Conservation (phyloP, 306 rosid species). For the Luffa aegyptiaca region DNA sequence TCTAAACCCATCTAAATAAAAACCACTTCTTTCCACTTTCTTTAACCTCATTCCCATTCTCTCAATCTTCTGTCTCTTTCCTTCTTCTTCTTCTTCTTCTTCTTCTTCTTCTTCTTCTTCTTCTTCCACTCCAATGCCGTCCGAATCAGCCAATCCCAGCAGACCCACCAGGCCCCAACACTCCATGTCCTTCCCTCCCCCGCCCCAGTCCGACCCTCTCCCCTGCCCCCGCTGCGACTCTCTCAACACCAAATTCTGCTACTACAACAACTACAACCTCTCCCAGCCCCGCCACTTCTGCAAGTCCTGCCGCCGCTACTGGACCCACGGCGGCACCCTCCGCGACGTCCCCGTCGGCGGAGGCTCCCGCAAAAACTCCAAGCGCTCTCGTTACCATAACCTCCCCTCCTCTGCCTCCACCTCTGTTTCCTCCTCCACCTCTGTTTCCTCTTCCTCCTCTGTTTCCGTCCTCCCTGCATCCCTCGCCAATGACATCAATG, state of each 20-base stretch:
- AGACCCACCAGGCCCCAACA: not conserved
- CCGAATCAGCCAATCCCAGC: conserved; percentile 7
- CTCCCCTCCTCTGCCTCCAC: conserved; percentile 5
- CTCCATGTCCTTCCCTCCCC: conserved; percentile 20
- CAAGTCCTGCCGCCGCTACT: conserved; percentile 45
- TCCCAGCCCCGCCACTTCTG: conserved; percentile 58
- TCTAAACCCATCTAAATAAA: not conserved
- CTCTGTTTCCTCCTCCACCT: conserved; percentile 10
- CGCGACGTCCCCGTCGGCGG: conserved; percentile 50
- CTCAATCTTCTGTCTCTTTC: not conserved
- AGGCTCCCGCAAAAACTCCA: conserved; percentile 35
- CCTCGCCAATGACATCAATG: not conserved
- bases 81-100: not conserved
- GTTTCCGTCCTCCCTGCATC: not conserved
- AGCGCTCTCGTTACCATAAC: conserved; percentile 19
- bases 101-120: not conserved
- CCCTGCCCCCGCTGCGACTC: conserved; percentile 51
- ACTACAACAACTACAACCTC: conserved; percentile 53
- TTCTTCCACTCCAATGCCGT: conserved; percentile 16
- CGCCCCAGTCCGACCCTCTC: conserved; percentile 19
- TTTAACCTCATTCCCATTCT: not conserved
- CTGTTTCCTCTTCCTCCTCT: conserved; percentile 20
- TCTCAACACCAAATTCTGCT: conserved; percentile 42
- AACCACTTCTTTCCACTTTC: not conserved
- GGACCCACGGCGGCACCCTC: conserved; percentile 50